Evolutionary conservation across 805 yeast genomes (phyloP).

Genomic region (Nakazawaea holstii): DNA sequence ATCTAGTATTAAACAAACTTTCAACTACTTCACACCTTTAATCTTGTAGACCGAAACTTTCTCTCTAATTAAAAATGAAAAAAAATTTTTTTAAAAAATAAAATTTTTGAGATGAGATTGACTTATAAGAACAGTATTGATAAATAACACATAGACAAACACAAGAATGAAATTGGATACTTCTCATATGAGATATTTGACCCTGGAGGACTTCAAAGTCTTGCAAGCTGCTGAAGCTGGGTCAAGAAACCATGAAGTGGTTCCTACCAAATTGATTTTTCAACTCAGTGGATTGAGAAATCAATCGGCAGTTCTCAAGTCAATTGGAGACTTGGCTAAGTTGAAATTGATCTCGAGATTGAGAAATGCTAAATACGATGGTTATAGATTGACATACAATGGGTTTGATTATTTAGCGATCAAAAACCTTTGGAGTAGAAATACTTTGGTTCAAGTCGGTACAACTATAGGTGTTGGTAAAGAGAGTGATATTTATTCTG

Average conservation of each 20-base stretch:
- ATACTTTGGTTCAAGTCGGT: conserved; percentile 73
- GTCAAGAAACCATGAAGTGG: conserved; percentile 88
- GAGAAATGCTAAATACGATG: conserved; percentile 93
- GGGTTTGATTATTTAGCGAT: conserved; percentile 94
- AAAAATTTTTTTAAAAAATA: not conserved
- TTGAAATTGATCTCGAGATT: conserved; percentile 69
- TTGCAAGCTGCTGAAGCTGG: conserved; percentile 88
- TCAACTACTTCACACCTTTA: no score
- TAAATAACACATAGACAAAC: not conserved
- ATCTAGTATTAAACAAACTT: no score
- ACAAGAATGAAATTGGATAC: conserved; percentile 82
- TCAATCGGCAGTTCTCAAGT: conserved; percentile 68
- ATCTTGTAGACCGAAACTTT: not conserved
- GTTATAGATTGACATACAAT: conserved; percentile 79
- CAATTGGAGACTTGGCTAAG: conserved; percentile 84
- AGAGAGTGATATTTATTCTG: conserved; percentile 91
- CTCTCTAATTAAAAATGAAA: no score
- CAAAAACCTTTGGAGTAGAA: conserved; percentile 72
- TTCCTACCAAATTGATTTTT: conserved; percentile 81
- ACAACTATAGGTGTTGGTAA: conserved; percentile 93
- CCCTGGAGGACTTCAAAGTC: conserved; percentile 86
- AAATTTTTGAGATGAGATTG: not conserved
- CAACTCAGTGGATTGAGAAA: conserved; percentile 75
- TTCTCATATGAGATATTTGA: conserved; percentile 87
- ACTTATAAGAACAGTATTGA: not conserved